phyloP scores from a whole-genome alignment of 352 stramenopile genomes.

The Pythium volutum region DNA sequence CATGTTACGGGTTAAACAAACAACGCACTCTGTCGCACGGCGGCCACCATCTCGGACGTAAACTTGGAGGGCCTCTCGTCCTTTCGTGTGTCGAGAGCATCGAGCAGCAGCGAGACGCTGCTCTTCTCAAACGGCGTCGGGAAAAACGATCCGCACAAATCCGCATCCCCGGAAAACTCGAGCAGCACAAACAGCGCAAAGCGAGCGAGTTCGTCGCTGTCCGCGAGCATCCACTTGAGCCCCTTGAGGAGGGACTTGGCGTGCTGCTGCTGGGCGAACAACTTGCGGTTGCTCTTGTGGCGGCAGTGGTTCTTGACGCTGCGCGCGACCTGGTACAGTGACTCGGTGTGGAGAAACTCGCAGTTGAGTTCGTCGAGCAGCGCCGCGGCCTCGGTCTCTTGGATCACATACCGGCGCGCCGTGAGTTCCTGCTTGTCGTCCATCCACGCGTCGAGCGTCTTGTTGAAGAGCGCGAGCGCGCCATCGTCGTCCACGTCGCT shows the following conservation, averaged over 20 bases:
- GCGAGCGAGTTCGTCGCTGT: constrained; percentile 51
- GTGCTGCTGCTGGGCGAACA: constrained; percentile 39
- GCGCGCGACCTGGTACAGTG: constrained; percentile 61
- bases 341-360: constrained; percentile 49
- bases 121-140: constrained; percentile 58
- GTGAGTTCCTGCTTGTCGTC: constrained; percentile 49
- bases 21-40: constrained; percentile 58
- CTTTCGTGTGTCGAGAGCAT: constrained; percentile 29
- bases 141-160: constrained; percentile 37
- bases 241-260: constrained; percentile 42
- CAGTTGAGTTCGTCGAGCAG: constrained; percentile 63
- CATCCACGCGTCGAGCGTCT: constrained; percentile 51
- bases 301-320: constrained; percentile 68
- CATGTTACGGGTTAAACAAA: constrained; percentile 40
- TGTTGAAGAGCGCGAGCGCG: constrained; percentile 42
- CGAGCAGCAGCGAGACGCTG: constrained; percentile 47
- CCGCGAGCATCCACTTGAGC: constrained; percentile 63
- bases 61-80: constrained; percentile 36
- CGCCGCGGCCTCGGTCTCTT: constrained; percentile 36
- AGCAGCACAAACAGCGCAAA: constrained; percentile 67
- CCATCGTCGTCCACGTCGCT: constrained; percentile 56
- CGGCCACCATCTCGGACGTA: constrained; percentile 46
- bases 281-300: constrained; percentile 63
- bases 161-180: constrained; percentile 53
- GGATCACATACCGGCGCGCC: constrained; percentile 55